These are phyloP conservation scores for Fusarium sp. DNA, from an alignment of 2,329 filamentous ascomycete species.

Conservation along the genomic window DNA sequence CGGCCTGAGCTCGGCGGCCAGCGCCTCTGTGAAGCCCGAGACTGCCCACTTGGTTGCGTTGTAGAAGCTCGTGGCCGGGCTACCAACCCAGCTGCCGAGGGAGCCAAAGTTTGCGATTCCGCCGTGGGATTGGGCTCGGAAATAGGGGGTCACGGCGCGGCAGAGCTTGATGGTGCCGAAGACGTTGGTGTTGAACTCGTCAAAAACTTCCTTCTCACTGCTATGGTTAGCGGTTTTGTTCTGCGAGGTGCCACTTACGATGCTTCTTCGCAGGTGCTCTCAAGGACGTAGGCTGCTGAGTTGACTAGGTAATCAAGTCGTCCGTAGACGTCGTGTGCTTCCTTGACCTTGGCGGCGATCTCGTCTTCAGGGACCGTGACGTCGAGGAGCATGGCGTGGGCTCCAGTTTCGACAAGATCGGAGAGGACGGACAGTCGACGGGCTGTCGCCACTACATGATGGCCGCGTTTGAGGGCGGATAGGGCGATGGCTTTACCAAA, in stretches of 20 bases:
- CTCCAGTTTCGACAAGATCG: slow-evolving; percentile 16
- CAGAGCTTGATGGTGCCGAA: slow-evolving; percentile 60
- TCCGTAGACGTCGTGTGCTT: slow-evolving; percentile 17
- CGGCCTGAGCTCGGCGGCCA: slow-evolving; percentile 54
- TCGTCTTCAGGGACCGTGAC: slow-evolving; percentile 19
- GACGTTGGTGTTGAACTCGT: slow-evolving; percentile 61
- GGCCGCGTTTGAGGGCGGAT: slow-evolving; percentile 55
- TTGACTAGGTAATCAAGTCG: slow-evolving; percentile 26
- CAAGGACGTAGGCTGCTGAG: slow-evolving; percentile 29
- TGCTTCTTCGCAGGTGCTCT: slow-evolving; percentile 31
- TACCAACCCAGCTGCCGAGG: slow-evolving; percentile 52
- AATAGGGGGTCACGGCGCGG: slow-evolving; percentile 57
- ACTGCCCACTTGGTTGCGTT: slow-evolving; percentile 58
- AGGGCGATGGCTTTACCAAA: slow-evolving; percentile 59
- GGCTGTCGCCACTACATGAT: slow-evolving; percentile 58
- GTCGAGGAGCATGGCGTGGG: slow-evolving; percentile 18
- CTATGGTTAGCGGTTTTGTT: background rate
- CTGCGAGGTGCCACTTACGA: slow-evolving; percentile 3
- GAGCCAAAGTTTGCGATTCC: slow-evolving; percentile 58
- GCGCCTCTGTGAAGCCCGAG: slow-evolving; percentile 54
- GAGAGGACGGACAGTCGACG: slow-evolving; percentile 47
- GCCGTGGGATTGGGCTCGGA: slow-evolving; percentile 49
- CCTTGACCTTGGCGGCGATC: slow-evolving; percentile 18
- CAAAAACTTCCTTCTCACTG: slow-evolving; percentile 46
- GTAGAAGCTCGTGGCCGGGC: slow-evolving; percentile 34